Evolutionary conservation across 768 basidiomycete genomes (phyloP).

Genomic region (Brasilioporus rufonigricans): DNA sequence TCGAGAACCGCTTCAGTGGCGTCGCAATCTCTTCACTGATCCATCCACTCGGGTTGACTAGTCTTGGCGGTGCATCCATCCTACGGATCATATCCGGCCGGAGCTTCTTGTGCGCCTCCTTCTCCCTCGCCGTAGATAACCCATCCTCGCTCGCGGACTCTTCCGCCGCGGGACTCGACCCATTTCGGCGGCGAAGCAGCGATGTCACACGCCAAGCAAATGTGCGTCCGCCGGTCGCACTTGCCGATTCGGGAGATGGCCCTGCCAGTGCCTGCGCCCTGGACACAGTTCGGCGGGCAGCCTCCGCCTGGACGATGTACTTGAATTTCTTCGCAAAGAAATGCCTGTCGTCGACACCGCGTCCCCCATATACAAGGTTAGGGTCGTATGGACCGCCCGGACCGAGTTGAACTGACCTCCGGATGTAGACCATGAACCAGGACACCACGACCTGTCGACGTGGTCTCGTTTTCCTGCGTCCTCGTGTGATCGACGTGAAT

Average conservation of each 20-base stretch:
- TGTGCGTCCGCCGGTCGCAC: slow-evolving; percentile 9
- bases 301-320: slow-evolving; percentile 48
- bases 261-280: slow-evolving; percentile 20
- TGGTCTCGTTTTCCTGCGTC: not conserved
- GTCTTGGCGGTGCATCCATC: slow-evolving; percentile 64
- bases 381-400: not conserved
- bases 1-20: slow-evolving; percentile 21
- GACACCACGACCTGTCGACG: slow-evolving; percentile 65
- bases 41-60: slow-evolving; percentile 73
- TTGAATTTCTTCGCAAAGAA: slow-evolving; percentile 73
- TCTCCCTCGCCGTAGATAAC: slow-evolving; percentile 14
- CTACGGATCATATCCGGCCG: slow-evolving; percentile 77
- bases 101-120: slow-evolving; percentile 35
- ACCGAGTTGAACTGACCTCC: slow-evolving; percentile 45
- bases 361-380: not conserved
- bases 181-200: slow-evolving; percentile 31
- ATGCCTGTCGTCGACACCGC: slow-evolving; percentile 39
- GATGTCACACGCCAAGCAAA: slow-evolving; percentile 32
- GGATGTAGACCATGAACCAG: slow-evolving; percentile 78
- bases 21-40: slow-evolving; percentile 47
- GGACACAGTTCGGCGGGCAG: slow-evolving; percentile 28
- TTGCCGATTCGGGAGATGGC: slow-evolving; percentile 21
- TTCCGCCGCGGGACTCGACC: slow-evolving; percentile 29
- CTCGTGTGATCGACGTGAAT: not conserved
- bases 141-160: slow-evolving; percentile 15